A percentile compares a stretch with the other conserved stretches of the same genome.
Conservation (phyloP, 1,284 basidiomycete species). For the Trichosporon coremiiforme region DNA sequence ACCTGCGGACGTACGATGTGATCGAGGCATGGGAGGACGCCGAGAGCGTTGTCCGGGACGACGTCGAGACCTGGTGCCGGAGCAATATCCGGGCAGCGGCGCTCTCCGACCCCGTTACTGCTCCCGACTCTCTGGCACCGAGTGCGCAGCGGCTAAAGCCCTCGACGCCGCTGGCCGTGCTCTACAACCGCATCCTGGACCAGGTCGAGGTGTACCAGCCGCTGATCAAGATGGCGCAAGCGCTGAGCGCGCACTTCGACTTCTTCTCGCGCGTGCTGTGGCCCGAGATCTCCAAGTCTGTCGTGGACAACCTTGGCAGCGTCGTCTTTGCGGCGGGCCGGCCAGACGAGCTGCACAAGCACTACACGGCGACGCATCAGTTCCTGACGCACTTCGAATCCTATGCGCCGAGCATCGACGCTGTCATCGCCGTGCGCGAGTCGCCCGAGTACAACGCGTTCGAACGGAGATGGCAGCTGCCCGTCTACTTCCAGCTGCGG, state of each 20-base stretch:
- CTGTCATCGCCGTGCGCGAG: conserved; percentile 69
- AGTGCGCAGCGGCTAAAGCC: conserved; percentile 1
- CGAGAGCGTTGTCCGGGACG: conserved; percentile 74
- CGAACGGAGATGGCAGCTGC: conserved; percentile 87
- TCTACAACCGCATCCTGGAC: conserved; percentile 81
- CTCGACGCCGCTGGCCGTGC: conserved; percentile 60
- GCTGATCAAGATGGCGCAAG: conserved; percentile 76
- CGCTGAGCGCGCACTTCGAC: conserved; percentile 64
- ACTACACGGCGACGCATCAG: conserved; percentile 77
- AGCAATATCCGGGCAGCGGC: conserved; percentile 38
- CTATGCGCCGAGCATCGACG: conserved; percentile 72
- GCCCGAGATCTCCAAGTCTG: conserved; percentile 74
- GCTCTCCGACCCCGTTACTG: conserved; percentile 23
- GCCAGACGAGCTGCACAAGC: conserved; percentile 86
- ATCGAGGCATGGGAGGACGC: conserved; percentile 80
- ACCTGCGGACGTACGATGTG: conserved; percentile 77
- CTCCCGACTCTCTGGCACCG: background rate
- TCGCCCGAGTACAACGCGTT: conserved; percentile 74
- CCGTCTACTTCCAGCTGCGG: conserved; percentile 95
- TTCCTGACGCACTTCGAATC: conserved; percentile 84
- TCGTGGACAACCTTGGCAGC: conserved; percentile 79
- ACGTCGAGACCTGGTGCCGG: conserved; percentile 68
- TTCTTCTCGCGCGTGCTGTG: conserved; percentile 85
- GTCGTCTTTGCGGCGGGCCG: conserved; percentile 86
- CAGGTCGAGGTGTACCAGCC: conserved; percentile 71